A percentile compares a stretch with the other conserved stretches of the same genome.
These are phyloP conservation scores for Backusella westeae DNA, from an alignment of 192 early-diverging fungal species.

Conservation along the genomic window DNA sequence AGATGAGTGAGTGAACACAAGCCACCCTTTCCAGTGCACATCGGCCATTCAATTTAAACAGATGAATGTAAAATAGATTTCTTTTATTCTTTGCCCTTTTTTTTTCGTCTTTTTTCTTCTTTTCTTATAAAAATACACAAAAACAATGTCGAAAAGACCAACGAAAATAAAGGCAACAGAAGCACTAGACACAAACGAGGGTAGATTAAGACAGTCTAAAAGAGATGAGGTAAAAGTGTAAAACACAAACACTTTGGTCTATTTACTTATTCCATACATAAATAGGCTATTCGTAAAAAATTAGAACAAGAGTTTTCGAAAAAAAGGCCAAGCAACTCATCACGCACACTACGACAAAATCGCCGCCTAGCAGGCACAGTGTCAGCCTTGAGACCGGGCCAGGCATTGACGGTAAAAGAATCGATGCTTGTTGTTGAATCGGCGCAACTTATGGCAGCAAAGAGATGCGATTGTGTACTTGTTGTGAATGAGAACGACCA, in stretches of 20 bases:
- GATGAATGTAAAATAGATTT: too few relatives aligned
- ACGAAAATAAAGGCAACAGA: constrained; percentile 8
- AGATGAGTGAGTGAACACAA: too few relatives aligned
- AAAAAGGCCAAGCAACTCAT: constrained; percentile 41
- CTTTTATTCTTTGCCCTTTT: neutral
- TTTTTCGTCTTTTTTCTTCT: neutral
- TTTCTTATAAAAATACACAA: neutral
- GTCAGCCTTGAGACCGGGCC: constrained; percentile 80
- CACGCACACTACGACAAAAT: constrained; percentile 19
- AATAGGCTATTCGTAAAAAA: constrained; percentile 68
- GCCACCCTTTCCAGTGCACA: too few relatives aligned
- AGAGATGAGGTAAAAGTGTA: constrained; percentile 1
- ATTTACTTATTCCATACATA: neutral
- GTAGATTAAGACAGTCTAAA: constrained; percentile 7
- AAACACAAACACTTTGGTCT: neutral
- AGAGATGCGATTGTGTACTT: constrained; percentile 92
- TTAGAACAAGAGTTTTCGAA: constrained; percentile 68
- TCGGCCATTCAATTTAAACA: too few relatives aligned
- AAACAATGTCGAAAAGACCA: neutral
- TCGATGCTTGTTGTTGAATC: constrained; percentile 76
- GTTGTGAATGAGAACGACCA: constrained; percentile 93
- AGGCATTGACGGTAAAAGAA: constrained; percentile 84
- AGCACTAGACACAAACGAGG: neutral
- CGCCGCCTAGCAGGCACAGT: constrained; percentile 76
- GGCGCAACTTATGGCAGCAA: constrained; percentile 96